phyloP scores from a whole-genome alignment of 2,329 filamentous ascomycete species.

The Xylaria digitata region DNA sequence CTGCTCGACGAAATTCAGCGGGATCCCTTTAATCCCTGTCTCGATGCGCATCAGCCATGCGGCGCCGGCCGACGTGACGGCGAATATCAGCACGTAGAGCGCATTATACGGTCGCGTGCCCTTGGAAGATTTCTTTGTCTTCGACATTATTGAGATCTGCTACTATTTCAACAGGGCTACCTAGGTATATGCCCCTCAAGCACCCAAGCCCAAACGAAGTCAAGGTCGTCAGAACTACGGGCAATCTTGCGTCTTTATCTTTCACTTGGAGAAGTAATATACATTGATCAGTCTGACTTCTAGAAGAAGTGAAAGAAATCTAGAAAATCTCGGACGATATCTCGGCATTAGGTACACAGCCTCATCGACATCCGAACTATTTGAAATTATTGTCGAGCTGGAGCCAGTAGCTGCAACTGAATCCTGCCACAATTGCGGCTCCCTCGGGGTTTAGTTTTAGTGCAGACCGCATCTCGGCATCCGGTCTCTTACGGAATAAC shows the following conservation, averaged over 20 bases:
- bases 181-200: neutral
- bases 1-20: conserved; percentile 38
- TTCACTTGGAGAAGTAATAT: too few relatives aligned
- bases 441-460: neutral
- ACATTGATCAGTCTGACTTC: neutral
- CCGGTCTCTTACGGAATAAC: neutral
- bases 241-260: too few relatives aligned
- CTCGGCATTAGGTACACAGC: conserved; percentile 22
- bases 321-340: neutral
- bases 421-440: neutral
- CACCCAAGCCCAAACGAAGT: neutral
- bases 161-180: neutral
- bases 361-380: conserved; percentile 23
- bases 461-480: conserved; percentile 13
- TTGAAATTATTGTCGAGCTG: conserved; percentile 23
- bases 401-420: conserved; percentile 20
- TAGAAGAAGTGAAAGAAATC: neutral
- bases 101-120: conserved; percentile 39
- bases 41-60: conserved; percentile 45
- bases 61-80: conserved; percentile 28
- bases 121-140: conserved; percentile 33
- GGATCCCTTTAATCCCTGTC: conserved; percentile 40
- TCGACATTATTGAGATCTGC: conserved; percentile 22
- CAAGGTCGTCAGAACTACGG: too few relatives aligned
- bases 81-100: conserved; percentile 37